phyloP scores from a whole-genome alignment of 306 rosid species.

The Cucurbita maxima region DNA sequence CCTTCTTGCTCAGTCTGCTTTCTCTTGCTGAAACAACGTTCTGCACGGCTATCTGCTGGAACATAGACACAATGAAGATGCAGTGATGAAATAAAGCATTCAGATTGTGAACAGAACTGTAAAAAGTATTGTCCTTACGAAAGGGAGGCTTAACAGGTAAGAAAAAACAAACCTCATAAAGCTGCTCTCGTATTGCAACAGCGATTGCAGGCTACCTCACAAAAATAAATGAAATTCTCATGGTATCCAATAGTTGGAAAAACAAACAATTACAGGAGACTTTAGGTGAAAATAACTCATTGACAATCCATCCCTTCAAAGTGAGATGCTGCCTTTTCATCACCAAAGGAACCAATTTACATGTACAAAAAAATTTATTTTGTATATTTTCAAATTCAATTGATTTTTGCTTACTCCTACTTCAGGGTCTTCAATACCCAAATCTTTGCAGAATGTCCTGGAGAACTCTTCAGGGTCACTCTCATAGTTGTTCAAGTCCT shows the following conservation, averaged over 20 bases:
- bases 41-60: conserved; percentile 75
- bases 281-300: background rate
- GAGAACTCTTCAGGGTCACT: conserved; percentile 97
- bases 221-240: conserved; percentile 1
- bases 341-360: background rate
- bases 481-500: conserved; percentile 92
- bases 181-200: conserved; percentile 75
- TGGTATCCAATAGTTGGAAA: background rate
- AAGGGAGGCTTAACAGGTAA: conserved; percentile 4
- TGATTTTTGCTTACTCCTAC: conserved; percentile 62
- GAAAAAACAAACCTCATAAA: conserved; percentile 48
- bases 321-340: background rate
- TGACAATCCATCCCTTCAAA: background rate
- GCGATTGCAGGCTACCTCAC: conserved; percentile 82
- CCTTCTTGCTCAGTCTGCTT: conserved; percentile 85
- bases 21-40: conserved; percentile 83
- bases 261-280: background rate
- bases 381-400: background rate
- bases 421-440: conserved; percentile 82
- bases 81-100: background rate
- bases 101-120: background rate
- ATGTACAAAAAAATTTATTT: background rate
- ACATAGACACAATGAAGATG: conserved; percentile 6
- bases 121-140: background rate
- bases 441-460: conserved; percentile 64